Evolutionary conservation across 768 basidiomycete species (phyloP).

Genomic region (Trametes elegans): DNA sequence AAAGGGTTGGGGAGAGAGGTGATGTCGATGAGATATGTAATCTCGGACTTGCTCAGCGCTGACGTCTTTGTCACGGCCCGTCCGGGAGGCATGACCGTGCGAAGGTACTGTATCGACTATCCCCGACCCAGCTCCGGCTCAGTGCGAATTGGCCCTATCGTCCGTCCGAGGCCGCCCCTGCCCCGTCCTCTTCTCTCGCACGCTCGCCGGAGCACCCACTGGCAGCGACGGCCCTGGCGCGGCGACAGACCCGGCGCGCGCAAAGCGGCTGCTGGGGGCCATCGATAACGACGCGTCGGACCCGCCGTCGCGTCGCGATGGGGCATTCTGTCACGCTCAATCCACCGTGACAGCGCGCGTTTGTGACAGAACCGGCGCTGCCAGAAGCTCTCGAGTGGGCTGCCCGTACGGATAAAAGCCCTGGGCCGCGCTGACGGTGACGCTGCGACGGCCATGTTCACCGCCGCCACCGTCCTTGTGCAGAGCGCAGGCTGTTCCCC

Average conservation of each 20-base stretch:
- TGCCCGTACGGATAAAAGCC: no score
- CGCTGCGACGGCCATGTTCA: no score
- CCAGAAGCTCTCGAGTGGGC: background rate
- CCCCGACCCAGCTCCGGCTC: constrained; percentile 9
- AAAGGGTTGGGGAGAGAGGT: constrained; percentile 18
- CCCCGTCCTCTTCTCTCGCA: background rate
- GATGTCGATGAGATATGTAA: constrained; percentile 33
- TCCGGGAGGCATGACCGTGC: constrained; percentile 24
- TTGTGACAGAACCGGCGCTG: constrained; percentile 9
- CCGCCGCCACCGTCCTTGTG: no score
- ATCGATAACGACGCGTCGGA: constrained; percentile 20
- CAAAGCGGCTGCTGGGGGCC: background rate
- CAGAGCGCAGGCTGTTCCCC: no score
- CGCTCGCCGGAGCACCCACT: background rate
- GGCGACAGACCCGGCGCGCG: background rate
- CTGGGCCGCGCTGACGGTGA: no score
- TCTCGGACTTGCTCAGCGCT: constrained; percentile 6
- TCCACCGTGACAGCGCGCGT: constrained; percentile 16
- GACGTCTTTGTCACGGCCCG: constrained; percentile 27
- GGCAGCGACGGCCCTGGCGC: background rate
- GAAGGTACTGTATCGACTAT: constrained; percentile 3
- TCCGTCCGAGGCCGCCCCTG: background rate
- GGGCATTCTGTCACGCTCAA: constrained; percentile 3
- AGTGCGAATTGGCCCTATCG: background rate
- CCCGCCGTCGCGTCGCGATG: constrained; percentile 4